These are phyloP conservation scores for Elymus sibiricus DNA, from an alignment of 176 grass and related monocot species.

Conservation along the genomic window DNA sequence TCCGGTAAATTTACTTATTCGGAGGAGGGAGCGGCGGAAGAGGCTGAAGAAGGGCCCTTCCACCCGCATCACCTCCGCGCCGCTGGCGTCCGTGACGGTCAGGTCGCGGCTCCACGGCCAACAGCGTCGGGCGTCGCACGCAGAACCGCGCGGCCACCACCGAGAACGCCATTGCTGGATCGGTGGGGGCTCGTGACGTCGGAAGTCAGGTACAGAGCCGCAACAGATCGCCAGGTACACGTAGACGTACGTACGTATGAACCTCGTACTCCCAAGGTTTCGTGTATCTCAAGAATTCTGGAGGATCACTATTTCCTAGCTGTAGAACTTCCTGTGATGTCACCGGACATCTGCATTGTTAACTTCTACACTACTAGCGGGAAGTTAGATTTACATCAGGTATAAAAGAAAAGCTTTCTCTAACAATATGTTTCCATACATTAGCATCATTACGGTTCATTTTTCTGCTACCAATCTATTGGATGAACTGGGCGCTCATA, in stretches of 20 bases:
- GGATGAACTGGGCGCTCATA: not conserved
- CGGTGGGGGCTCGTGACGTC: too few species aligned
- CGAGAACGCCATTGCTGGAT: not conserved
- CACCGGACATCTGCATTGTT: slow-evolving; percentile 62
- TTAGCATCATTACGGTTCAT: not conserved
- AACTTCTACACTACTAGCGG: slow-evolving; percentile 47
- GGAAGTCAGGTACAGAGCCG: too few species aligned
- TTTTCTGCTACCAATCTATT: not conserved
- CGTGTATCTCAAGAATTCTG: too few species aligned
- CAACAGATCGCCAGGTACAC: too few species aligned
- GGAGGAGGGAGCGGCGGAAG: slow-evolving; percentile 11
- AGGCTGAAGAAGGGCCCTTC: slow-evolving; percentile 31
- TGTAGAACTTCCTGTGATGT: slow-evolving; percentile 34
- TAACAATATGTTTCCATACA: not conserved
- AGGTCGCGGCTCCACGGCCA: slow-evolving; percentile 23
- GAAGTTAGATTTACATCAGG: slow-evolving; percentile 60
- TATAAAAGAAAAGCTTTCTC: not conserved
- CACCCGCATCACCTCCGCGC: slow-evolving; percentile 33
- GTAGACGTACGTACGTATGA: too few species aligned
- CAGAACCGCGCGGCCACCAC: slow-evolving; percentile 53
- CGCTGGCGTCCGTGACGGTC: slow-evolving; percentile 37
- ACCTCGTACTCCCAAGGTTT: too few species aligned
- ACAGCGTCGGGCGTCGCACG: slow-evolving; percentile 8
- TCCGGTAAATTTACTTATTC: too few species aligned
- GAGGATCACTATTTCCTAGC: too few species aligned